Percentiles rank a stretch among this genome's conserved stretches.
Conservation (phyloP, 805 yeast species). For the Nakazawaea ambrosiae region DNA sequence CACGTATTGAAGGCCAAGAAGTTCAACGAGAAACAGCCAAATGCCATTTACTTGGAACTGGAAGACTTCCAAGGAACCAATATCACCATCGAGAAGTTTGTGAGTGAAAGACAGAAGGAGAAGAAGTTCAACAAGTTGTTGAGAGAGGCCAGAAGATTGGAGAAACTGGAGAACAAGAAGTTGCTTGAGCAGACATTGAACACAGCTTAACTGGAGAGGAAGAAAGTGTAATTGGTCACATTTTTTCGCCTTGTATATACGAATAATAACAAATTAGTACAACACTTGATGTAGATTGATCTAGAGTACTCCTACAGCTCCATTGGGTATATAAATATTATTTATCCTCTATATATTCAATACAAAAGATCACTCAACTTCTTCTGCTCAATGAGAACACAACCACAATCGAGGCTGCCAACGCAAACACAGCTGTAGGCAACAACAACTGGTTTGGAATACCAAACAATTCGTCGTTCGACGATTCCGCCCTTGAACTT, state of each 20-base stretch:
- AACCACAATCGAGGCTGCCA: conserved; percentile 52
- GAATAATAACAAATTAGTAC: neutral
- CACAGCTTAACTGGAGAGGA: conserved; percentile 1
- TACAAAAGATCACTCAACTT: too few relatives aligned
- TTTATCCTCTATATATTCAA: too few relatives aligned
- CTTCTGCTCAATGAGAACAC: conserved; percentile 48
- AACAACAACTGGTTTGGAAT: conserved; percentile 53
- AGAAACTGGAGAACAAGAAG: conserved; percentile 11
- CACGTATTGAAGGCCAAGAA: conserved; percentile 33
- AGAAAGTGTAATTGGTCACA: too few relatives aligned
- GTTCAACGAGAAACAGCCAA: conserved; percentile 63
- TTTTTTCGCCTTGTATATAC: neutral
- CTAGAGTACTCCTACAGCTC: too few relatives aligned
- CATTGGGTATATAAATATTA: too few relatives aligned
- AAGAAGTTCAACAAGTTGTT: conserved; percentile 40
- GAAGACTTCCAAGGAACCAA: conserved; percentile 54
- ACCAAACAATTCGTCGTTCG: conserved; percentile 34
- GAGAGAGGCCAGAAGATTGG: conserved; percentile 26
- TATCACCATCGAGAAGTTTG: conserved; percentile 44
- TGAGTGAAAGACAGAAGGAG: conserved; percentile 37
- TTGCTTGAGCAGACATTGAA: conserved; percentile 3
- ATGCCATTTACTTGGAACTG: conserved; percentile 57
- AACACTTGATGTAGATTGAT: too few relatives aligned
- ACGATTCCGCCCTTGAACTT: too few relatives aligned
- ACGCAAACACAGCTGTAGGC: conserved; percentile 54